These are phyloP conservation scores for Aspergillus pseudonomiae DNA, from an alignment of 2,329 filamentous ascomycete species.

Conservation along the genomic window DNA sequence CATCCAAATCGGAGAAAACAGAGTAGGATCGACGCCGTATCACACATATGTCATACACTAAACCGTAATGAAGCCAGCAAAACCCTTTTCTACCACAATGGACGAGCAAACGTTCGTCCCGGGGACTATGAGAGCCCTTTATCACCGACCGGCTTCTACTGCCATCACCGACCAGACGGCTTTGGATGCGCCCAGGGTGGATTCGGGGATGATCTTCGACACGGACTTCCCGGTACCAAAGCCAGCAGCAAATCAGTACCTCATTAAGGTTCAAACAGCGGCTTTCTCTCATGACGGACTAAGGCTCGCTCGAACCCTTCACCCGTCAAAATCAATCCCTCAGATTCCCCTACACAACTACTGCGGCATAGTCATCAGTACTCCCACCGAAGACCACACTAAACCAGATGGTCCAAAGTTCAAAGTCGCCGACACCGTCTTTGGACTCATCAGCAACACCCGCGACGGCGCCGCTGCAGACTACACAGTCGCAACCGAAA, in stretches of 20 bases:
- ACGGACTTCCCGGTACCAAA: conserved; percentile 40
- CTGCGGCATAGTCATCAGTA: conserved; percentile 43
- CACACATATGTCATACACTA: neutral
- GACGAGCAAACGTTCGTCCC: conserved; percentile 42
- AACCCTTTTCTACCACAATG: conserved; percentile 32
- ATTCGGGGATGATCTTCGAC: conserved; percentile 37
- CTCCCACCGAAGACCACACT: conserved; percentile 34
- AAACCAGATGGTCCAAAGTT: conserved; percentile 38
- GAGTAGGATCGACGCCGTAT: neutral
- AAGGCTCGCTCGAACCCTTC: conserved; percentile 27
- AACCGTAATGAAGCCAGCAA: conserved; percentile 21
- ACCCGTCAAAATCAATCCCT: conserved; percentile 32
- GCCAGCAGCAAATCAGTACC: conserved; percentile 41
- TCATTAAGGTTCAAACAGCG: conserved; percentile 44
- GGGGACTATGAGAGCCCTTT: conserved; percentile 42
- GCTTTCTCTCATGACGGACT: conserved; percentile 45
- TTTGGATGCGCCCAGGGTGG: conserved; percentile 21
- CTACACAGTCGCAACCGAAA: conserved; percentile 41
- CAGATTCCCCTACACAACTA: conserved; percentile 47
- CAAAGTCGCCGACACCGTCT: conserved; percentile 45
- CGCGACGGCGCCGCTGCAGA: conserved; percentile 48
- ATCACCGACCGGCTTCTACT: conserved; percentile 33
- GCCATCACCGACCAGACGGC: conserved; percentile 14
- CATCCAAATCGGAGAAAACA: neutral
- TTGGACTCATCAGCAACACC: conserved; percentile 41